Evolutionary conservation across 2,329 filamentous ascomycete species (phyloP).

Genomic region (Chaetomiaceae sp.): DNA sequence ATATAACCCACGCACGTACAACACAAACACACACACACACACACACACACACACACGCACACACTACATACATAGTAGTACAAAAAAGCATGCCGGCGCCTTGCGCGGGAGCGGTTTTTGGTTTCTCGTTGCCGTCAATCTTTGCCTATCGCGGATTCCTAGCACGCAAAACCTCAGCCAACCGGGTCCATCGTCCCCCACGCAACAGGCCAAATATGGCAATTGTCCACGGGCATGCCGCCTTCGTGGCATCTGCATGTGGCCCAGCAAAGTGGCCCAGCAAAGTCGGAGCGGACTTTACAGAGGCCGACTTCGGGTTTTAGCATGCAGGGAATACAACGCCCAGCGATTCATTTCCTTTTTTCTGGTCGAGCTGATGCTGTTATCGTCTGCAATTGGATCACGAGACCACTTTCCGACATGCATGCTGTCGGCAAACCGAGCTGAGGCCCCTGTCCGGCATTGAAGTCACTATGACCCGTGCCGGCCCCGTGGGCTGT

Average conservation of each 20-base stretch:
- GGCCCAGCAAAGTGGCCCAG: not conserved
- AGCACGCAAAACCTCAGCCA: not conserved
- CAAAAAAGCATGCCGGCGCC: not conserved
- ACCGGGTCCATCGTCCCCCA: conserved; percentile 1
- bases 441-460: conserved; percentile 3
- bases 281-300: not conserved
- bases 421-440: conserved; percentile 8
- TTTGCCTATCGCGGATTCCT: not conserved
- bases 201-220: not conserved
- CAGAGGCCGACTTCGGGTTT: not conserved
- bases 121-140: not conserved
- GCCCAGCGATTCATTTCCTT: not conserved
- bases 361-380: not conserved
- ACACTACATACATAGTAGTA: too few relatives aligned
- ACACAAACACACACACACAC: too few relatives aligned
- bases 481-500: conserved; percentile 9
- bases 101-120: not conserved
- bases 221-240: not conserved
- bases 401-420: conserved; percentile 3
- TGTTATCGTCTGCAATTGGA: not conserved
- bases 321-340: not conserved
- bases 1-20: too few relatives aligned
- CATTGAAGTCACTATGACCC: not conserved
- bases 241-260: not conserved
- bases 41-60: too few relatives aligned